Percentiles rank a stretch among this genome's conserved stretches.
Conservation (phyloP, 345 rosid genomes). For the Turritis glabra region DNA sequence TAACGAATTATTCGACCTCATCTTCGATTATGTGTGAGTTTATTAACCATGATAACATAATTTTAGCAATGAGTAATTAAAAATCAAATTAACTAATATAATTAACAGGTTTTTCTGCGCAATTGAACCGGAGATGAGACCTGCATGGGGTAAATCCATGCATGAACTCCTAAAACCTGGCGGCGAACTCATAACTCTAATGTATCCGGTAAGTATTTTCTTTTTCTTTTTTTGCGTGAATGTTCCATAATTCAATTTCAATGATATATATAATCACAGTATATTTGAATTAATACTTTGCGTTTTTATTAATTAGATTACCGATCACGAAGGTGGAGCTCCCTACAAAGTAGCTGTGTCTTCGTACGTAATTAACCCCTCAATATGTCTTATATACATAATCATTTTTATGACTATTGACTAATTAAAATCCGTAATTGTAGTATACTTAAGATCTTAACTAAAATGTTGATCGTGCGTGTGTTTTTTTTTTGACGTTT, state of each 20-base stretch:
- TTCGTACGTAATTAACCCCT: conserved; percentile 19
- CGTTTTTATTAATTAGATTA: conserved; percentile 45
- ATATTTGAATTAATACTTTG: neutral
- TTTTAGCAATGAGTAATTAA: no score
- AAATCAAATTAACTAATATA: neutral
- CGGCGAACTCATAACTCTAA: conserved; percentile 80
- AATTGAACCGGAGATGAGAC: conserved; percentile 63
- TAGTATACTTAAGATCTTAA: no score
- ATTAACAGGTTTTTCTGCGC: conserved; percentile 51
- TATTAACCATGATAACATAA: neutral
- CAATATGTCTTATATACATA: neutral
- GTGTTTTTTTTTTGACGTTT: conserved; percentile 16
- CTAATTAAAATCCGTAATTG: neutral
- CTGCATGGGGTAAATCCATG: conserved; percentile 61
- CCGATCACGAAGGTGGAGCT: conserved; percentile 75
- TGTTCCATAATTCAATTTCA: neutral
- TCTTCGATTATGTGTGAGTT: conserved; percentile 77
- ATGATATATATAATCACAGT: neutral
- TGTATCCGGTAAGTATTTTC: conserved; percentile 58
- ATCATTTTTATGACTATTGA: neutral
- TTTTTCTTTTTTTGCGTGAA: neutral
- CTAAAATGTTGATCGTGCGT: no score
- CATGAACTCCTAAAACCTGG: conserved; percentile 62
- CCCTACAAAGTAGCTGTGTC: conserved; percentile 79
- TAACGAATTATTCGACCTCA: conserved; percentile 55